Conservation (phyloP, 2,329 filamentous ascomycete species). For the Colletotrichum limetticola region DNA sequence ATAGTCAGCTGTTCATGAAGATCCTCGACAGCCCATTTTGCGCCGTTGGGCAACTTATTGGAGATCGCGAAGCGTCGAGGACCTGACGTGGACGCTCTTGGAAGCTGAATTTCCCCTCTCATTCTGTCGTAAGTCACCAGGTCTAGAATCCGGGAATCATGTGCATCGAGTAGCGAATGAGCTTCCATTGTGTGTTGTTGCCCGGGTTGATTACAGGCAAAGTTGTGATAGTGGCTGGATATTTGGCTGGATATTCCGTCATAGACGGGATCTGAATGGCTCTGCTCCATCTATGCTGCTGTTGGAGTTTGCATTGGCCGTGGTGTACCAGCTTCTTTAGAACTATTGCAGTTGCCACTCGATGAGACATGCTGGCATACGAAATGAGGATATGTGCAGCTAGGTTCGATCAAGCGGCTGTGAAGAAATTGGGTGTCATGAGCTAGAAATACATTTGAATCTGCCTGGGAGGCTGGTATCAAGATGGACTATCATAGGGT, state of each 20-base stretch:
- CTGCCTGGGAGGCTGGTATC: not conserved
- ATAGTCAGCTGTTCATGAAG: not conserved
- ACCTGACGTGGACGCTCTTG: too few species aligned
- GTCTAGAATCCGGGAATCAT: constrained; percentile 16
- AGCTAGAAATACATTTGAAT: not conserved
- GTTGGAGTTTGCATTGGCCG: too few species aligned
- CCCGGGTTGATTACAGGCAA: too few species aligned
- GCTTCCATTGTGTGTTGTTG: not conserved
- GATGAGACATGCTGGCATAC: too few species aligned
- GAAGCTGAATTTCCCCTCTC: not conserved
- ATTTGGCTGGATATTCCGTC: not conserved
- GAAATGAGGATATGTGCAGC: not conserved
- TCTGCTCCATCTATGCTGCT: not conserved
- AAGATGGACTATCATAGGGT: not conserved
- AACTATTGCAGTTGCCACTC: not conserved
- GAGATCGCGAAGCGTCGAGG: not conserved
- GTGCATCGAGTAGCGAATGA: not conserved
- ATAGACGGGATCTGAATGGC: not conserved
- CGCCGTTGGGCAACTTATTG: not conserved
- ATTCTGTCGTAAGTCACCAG: constrained; percentile 9
- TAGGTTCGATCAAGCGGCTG: not conserved
- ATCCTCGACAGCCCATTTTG: constrained; percentile 12
- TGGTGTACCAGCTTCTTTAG: not conserved
- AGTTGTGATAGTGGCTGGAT: not conserved
- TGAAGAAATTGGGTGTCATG: not conserved